phyloP scores from a whole-genome alignment of 192 early-diverging fungal genomes.

The Coemansia sp. region DNA sequence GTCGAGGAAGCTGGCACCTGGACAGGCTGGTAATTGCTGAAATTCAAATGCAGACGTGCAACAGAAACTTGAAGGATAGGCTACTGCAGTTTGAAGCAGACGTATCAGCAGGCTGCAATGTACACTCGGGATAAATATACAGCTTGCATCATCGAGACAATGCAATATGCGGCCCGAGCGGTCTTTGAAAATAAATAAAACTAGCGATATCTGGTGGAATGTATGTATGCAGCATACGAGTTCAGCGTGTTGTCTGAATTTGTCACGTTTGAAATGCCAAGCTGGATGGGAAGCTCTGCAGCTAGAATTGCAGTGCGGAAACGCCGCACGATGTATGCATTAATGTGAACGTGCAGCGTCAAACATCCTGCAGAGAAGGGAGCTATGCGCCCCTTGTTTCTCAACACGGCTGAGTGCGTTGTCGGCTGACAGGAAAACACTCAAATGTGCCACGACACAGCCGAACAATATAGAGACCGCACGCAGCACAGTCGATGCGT shows the following conservation, averaged over 20 bases:
- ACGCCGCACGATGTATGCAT: background rate
- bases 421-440: background rate
- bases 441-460: too few relatives aligned
- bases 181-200: background rate
- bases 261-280: background rate
- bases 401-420: background rate
- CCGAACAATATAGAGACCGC: too few relatives aligned
- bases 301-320: background rate
- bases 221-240: background rate
- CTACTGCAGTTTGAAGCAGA: background rate
- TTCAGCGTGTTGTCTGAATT: background rate
- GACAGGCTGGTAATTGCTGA: background rate
- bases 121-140: too few relatives aligned
- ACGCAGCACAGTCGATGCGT: too few relatives aligned
- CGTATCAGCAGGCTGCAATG: background rate
- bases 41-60: background rate
- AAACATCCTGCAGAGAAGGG: background rate
- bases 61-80: background rate
- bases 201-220: background rate
- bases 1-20: background rate
- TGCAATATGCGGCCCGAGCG: background rate
- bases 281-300: background rate
- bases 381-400: background rate
- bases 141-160: too few relatives aligned
- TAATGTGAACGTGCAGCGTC: constrained; percentile 9